Conservation (phyloP, 805 yeast species). For the Blastobotrys attinorum region DNA sequence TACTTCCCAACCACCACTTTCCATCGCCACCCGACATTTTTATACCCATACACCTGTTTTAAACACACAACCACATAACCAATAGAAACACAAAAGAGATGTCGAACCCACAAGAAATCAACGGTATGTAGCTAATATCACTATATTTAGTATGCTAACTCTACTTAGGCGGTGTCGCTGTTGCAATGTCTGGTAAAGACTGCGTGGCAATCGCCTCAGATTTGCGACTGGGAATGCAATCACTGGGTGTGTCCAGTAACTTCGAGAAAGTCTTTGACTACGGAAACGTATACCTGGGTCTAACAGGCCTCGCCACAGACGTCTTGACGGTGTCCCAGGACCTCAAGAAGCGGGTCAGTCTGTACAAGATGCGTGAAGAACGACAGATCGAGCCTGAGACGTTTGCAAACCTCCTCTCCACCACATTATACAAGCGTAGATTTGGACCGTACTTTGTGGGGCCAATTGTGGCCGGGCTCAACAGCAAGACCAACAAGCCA, state of each 20-base stretch:
- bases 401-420: slow-evolving; percentile 85
- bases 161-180: slow-evolving; percentile 77
- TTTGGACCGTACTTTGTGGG: slow-evolving; percentile 93
- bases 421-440: slow-evolving; percentile 83
- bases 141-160: background rate
- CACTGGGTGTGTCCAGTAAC: slow-evolving; percentile 83
- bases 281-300: slow-evolving; percentile 73
- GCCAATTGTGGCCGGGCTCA: slow-evolving; percentile 92
- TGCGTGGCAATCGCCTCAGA: slow-evolving; percentile 98
- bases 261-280: slow-evolving; percentile 87
- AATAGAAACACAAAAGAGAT: slow-evolving; percentile 11
- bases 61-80: background rate
- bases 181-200: slow-evolving; percentile 97
- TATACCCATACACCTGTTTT: background rate
- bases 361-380: slow-evolving; percentile 87
- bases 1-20: too few species aligned
- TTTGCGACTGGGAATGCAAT: slow-evolving; percentile 86
- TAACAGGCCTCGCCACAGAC: slow-evolving; percentile 94
- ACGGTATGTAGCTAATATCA: slow-evolving; percentile 19
- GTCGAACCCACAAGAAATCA: slow-evolving; percentile 33
- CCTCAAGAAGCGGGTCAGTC: slow-evolving; percentile 76
- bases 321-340: slow-evolving; percentile 74
- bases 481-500: slow-evolving; percentile 75
- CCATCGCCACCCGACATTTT: too few species aligned
- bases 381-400: slow-evolving; percentile 87